phyloP scores from a whole-genome alignment of 2,329 filamentous ascomycete species.

The Colletotrichum tabaci region DNA sequence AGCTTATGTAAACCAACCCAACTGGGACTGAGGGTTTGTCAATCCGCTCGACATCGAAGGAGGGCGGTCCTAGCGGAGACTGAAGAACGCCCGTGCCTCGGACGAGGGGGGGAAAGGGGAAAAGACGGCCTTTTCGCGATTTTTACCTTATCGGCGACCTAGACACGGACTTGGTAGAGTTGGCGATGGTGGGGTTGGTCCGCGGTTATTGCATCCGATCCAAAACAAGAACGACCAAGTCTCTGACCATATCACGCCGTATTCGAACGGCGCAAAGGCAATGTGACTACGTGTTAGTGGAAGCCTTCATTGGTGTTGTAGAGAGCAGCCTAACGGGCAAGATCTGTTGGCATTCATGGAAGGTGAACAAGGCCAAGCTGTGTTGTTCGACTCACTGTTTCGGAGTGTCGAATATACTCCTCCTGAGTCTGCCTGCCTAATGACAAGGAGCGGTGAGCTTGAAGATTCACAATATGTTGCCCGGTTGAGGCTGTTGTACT shows the following conservation, averaged over 20 bases:
- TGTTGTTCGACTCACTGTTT: not conserved
- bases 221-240: not conserved
- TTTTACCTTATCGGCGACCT: not conserved
- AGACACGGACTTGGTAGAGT: not conserved
- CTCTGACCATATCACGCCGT: not conserved
- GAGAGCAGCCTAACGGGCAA: not conserved
- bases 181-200: not conserved
- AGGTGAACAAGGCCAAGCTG: not conserved
- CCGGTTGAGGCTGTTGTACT: not conserved
- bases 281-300: not conserved
- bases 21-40: not conserved
- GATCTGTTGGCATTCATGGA: not conserved
- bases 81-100: not conserved
- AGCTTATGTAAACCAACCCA: conserved; percentile 9
- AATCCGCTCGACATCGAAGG: not conserved
- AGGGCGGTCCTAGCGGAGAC: not conserved
- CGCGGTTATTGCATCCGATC: not conserved
- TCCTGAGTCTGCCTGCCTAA: not conserved
- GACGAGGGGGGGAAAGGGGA: too few relatives aligned
- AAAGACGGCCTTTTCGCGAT: not conserved
- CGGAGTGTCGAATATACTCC: not conserved
- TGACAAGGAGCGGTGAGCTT: conserved; percentile 13
- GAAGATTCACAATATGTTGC: conserved; percentile 5
- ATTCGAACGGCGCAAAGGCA: not conserved
- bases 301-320: not conserved